Percentiles rank a stretch among this genome's conserved stretches.
phyloP scores from a whole-genome alignment of 352 stramenopile species.

The Phytopythium oedochilum region DNA sequence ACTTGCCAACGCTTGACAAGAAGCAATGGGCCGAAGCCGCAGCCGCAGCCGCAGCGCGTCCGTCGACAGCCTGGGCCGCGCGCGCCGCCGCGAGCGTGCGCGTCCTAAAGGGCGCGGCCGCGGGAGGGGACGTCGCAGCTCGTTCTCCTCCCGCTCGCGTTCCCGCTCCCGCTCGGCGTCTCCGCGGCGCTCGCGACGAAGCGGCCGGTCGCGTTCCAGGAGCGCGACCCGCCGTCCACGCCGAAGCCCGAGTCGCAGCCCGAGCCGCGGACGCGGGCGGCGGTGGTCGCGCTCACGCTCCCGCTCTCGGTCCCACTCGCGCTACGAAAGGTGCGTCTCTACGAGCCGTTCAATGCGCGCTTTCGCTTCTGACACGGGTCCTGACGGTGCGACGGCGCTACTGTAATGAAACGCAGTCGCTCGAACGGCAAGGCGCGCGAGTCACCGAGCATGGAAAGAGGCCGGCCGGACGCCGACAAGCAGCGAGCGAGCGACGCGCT shows the following conservation, averaged over 20 bases:
- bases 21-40: constrained; percentile 16
- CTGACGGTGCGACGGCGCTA: too few relatives aligned
- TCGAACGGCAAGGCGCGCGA: constrained; percentile 8
- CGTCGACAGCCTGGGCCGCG: constrained; percentile 59
- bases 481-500: not conserved
- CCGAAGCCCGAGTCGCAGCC: constrained; percentile 13
- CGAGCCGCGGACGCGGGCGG: constrained; percentile 21
- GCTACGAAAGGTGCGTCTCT: constrained; percentile 1
- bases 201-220: constrained; percentile 18
- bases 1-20: not conserved
- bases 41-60: constrained; percentile 58
- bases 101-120: constrained; percentile 10
- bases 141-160: constrained; percentile 14
- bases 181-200: constrained; percentile 15
- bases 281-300: constrained; percentile 15
- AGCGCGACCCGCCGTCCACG: constrained; percentile 21
- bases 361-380: too few relatives aligned
- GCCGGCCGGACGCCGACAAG: not conserved
- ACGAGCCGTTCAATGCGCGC: too few relatives aligned
- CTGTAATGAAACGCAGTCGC: too few relatives aligned
- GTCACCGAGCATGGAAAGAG: constrained; percentile 1
- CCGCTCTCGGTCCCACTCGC: constrained; percentile 13
- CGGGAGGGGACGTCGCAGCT: constrained; percentile 7
- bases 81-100: constrained; percentile 11
- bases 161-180: constrained; percentile 33